phyloP scores from a whole-genome alignment of 2,329 filamentous ascomycete species.

The Colletotrichum australisinense region DNA sequence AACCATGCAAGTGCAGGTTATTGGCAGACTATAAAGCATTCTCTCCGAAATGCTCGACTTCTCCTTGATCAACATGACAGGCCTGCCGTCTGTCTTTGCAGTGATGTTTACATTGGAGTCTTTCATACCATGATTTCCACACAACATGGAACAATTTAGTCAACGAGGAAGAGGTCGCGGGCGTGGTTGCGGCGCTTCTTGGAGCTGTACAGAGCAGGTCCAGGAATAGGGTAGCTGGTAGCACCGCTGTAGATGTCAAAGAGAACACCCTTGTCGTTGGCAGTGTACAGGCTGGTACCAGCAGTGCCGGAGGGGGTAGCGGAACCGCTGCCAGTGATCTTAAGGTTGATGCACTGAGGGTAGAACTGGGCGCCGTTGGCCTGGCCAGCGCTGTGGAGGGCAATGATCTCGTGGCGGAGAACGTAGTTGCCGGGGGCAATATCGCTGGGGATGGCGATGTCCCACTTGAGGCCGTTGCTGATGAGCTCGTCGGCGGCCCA shows the following conservation, averaged over 20 bases:
- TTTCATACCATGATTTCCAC: background rate
- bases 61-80: slow-evolving; percentile 8
- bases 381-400: slow-evolving; percentile 60
- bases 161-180: slow-evolving; percentile 15
- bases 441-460: slow-evolving; percentile 57
- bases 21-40: background rate
- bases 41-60: background rate
- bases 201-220: slow-evolving; percentile 39
- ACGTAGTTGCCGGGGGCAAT: slow-evolving; percentile 65
- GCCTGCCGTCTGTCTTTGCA: slow-evolving; percentile 20
- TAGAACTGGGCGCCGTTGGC: slow-evolving; percentile 59
- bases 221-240: slow-evolving; percentile 45
- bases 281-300: slow-evolving; percentile 50
- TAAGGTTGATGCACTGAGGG: slow-evolving; percentile 62
- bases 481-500: slow-evolving; percentile 69
- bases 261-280: slow-evolving; percentile 47
- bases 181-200: slow-evolving; percentile 31
- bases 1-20: background rate
- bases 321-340: slow-evolving; percentile 54
- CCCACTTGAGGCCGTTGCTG: slow-evolving; percentile 57
- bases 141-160: background rate
- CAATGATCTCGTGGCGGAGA: slow-evolving; percentile 67
- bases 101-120: background rate
- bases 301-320: slow-evolving; percentile 43
- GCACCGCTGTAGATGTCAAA: slow-evolving; percentile 47